Base-by-base conservation (phyloP, 306 rosid species). In the Castanea mollissima region DNA sequence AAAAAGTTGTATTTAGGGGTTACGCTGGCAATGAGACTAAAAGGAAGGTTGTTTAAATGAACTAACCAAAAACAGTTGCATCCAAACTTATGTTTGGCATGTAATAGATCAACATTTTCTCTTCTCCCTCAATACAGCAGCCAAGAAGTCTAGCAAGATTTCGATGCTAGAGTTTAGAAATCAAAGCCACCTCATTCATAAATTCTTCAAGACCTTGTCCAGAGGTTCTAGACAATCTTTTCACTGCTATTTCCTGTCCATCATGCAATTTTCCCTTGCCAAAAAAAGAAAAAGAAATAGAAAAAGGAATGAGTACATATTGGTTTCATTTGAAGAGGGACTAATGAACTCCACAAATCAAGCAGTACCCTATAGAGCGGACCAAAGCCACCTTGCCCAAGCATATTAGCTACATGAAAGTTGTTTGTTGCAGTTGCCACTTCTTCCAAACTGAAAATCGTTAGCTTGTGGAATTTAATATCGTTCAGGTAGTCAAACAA, bases 181-280 rank as follows among this genome's bases (percentile, higher is more conserved):
- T 78, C 21, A 21, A 21, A 21, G 21, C 21, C 21, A 21, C 69
- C 20, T 71, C 75, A 25, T 56, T 87, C 76, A 77, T 87, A 51
- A 87, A 80, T 80, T 87, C 90, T 80, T 87, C 88, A 1, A 63
- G 1, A 16, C 87, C 90, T 70, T 87, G 90, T 12, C 82, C 79
- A 5, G 88, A 87, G 8, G 83, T 34, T 57, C 69, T 85, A 1
- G 89, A 88, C 5, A 88, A 81, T 54, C 86, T 88, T 77, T 88
- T 85, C 6, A 88, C 83, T 0, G 91, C 91, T 60, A 85, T 76
- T 85, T 85, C 86, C 51, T 78, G 83, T 5, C 86, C 87, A 21
- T 88, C 60, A 3, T 54, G 51, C 62, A 83, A 5, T 69, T 51
- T 29, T 21, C 21, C 21, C 21, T 21, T 21, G 21, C 21, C 21